A percentile compares a stretch with the other conserved stretches of the same genome.
phyloP scores from a whole-genome alignment of 2,329 filamentous ascomycete species.

The Botryosphaeria dothidea region DNA sequence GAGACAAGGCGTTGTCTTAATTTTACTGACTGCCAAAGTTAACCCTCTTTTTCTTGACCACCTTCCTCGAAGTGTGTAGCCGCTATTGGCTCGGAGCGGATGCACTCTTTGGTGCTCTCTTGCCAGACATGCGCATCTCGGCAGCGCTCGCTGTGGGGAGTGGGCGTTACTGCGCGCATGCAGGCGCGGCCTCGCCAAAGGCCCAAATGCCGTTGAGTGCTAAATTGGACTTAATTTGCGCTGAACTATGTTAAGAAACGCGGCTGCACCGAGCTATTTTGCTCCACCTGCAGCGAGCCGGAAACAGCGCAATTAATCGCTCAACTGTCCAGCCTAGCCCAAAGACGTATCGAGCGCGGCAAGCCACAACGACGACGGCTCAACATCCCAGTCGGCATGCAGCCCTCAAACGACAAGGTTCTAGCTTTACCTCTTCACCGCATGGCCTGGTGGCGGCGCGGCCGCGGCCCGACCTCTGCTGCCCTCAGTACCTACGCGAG shows the following conservation, averaged over 20 bases:
- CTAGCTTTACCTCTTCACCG: background rate
- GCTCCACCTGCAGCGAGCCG: background rate
- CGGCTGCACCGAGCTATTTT: background rate
- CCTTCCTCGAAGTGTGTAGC: background rate
- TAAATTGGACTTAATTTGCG: constrained; percentile 6
- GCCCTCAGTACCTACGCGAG: background rate
- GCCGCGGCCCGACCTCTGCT: background rate
- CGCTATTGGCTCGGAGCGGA: background rate
- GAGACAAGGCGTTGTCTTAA: background rate
- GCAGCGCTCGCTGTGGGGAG: background rate
- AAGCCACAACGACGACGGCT: constrained; percentile 3
- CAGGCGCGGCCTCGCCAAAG: background rate
- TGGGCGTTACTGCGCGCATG: background rate
- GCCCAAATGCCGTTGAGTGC: background rate
- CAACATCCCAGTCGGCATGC: background rate
- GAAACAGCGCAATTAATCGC: background rate
- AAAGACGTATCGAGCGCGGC: background rate
- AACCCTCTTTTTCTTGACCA: too few relatives aligned
- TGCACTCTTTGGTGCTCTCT: background rate
- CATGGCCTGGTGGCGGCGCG: background rate
- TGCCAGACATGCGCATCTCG: background rate
- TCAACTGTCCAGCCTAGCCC: background rate
- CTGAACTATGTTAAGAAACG: background rate
- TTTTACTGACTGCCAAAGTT: background rate
- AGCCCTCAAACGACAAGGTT: background rate